Evolutionary conservation across 805 yeast genomes (phyloP).

Genomic region (Metschnikowia anglica): DNA sequence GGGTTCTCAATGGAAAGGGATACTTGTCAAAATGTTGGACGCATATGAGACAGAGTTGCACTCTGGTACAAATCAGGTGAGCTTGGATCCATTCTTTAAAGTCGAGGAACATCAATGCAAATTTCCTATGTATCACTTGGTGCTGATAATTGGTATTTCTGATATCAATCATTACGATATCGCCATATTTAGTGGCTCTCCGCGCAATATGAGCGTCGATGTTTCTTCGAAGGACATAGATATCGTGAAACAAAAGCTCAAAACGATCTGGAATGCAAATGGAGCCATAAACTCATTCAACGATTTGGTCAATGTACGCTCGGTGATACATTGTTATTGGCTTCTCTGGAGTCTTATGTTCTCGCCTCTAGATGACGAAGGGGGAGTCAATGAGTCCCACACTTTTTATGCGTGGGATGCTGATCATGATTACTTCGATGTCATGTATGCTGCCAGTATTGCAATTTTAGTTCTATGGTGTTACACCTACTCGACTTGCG

Average conservation of each 20-base stretch:
- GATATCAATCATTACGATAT: constrained; percentile 76
- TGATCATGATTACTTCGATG: constrained; percentile 37
- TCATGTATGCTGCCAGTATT: constrained; percentile 37
- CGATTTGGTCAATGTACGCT: constrained; percentile 34
- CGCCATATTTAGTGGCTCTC: constrained; percentile 78
- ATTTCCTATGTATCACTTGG: constrained; percentile 67
- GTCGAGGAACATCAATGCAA: constrained; percentile 45
- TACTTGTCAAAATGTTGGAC: constrained; percentile 67
- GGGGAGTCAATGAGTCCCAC: constrained; percentile 12
- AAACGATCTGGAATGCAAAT: constrained; percentile 30
- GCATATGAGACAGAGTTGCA: constrained; percentile 57
- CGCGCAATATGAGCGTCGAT: constrained; percentile 53
- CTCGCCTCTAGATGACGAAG: constrained; percentile 25
- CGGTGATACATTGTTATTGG: constrained; percentile 40
- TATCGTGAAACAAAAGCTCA: constrained; percentile 35
- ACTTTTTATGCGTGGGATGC: constrained; percentile 30
- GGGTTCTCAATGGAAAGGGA: constrained; percentile 59
- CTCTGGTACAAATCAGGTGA: neutral
- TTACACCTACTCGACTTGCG: constrained; percentile 34
- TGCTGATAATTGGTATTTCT: constrained; percentile 60
- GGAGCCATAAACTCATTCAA: constrained; percentile 16
- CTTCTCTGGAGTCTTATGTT: constrained; percentile 42
- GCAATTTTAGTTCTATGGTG: constrained; percentile 44
- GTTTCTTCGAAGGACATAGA: constrained; percentile 37
- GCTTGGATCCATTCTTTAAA: constrained; percentile 11